Percentiles rank a stretch among this genome's conserved stretches.
These are phyloP conservation scores for Hyaloperonospora brassicae DNA, from an alignment of 352 stramenopile species.

Conservation along the genomic window DNA sequence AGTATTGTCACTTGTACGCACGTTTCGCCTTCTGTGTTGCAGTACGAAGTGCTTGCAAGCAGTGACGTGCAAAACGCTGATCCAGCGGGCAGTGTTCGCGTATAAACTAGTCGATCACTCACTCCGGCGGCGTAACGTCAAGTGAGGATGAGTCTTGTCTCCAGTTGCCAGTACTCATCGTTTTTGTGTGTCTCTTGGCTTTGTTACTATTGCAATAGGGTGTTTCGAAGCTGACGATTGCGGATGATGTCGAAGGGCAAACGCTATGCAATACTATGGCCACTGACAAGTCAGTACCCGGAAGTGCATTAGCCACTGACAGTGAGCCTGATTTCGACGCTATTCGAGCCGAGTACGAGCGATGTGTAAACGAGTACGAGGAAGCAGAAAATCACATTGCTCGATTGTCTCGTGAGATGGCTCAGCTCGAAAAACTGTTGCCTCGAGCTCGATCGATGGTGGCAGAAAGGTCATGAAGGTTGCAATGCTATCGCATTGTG, in stretches of 20 bases:
- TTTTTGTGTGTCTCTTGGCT: conserved; percentile 24
- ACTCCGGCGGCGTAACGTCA: conserved; percentile 17
- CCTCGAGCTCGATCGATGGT: conserved; percentile 5
- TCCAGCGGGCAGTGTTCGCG: conserved; percentile 17
- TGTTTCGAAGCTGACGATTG: conserved; percentile 2
- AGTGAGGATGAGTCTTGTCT: conserved; percentile 21
- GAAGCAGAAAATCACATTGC: conserved; percentile 23
- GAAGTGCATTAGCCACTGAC: conserved; percentile 1
- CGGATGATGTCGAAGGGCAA: conserved; percentile 1
- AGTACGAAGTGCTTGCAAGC: conserved; percentile 18
- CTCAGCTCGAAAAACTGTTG: conserved; percentile 23
- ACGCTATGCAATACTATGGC: not conserved
- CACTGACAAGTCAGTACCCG: conserved; percentile 3
- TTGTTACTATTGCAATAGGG: conserved; percentile 18
- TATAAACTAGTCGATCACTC: conserved; percentile 6
- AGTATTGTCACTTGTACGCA: conserved; percentile 26
- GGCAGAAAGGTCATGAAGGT: conserved; percentile 6
- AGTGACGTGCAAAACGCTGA: conserved; percentile 22
- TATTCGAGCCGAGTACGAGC: conserved; percentile 24
- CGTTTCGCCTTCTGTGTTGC: conserved; percentile 18
- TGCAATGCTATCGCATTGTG: conserved; percentile 1
- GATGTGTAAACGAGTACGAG: conserved; percentile 24
- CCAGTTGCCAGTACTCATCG: conserved; percentile 26
- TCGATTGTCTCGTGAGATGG: conserved; percentile 24
- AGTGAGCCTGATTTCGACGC: conserved; percentile 19